Conservation (phyloP, 2,329 filamentous ascomycete genomes). For the Bisporella sp. region DNA sequence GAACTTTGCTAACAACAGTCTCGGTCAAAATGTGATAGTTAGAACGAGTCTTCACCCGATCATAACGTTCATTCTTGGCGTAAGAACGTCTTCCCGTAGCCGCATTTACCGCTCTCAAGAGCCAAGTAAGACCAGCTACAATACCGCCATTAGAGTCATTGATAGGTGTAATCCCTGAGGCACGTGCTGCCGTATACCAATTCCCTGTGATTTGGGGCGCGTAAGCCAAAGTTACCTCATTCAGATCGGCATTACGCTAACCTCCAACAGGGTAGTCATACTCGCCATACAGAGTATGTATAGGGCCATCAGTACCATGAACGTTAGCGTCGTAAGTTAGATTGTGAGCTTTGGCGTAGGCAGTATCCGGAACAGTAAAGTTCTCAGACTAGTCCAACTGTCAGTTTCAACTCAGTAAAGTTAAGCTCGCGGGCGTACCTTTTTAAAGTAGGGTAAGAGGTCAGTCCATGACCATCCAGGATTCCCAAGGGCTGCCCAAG, state of each 20-base stretch:
- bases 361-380: slow-evolving; percentile 24
- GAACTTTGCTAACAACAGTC: background rate
- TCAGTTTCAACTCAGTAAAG: too few relatives aligned
- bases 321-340: slow-evolving; percentile 19
- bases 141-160: background rate
- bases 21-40: background rate
- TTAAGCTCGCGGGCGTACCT: slow-evolving; percentile 14
- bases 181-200: background rate
- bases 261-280: slow-evolving; percentile 31
- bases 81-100: background rate
- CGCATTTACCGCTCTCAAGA: background rate
- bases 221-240: slow-evolving; percentile 25
- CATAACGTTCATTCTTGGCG: background rate
- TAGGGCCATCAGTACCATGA: slow-evolving; percentile 30
- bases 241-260: slow-evolving; percentile 10
- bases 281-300: slow-evolving; percentile 32
- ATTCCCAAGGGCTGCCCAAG: slow-evolving; percentile 35
- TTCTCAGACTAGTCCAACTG: slow-evolving; percentile 27
- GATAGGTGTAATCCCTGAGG: background rate
- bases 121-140: background rate
- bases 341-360: slow-evolving; percentile 18
- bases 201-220: background rate
- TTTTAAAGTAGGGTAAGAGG: slow-evolving; percentile 34
- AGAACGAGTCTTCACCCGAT: background rate
- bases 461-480: slow-evolving; percentile 30